These are phyloP conservation scores for Mycena galericulata DNA, from an alignment of 768 basidiomycete species.

Conservation along the genomic window DNA sequence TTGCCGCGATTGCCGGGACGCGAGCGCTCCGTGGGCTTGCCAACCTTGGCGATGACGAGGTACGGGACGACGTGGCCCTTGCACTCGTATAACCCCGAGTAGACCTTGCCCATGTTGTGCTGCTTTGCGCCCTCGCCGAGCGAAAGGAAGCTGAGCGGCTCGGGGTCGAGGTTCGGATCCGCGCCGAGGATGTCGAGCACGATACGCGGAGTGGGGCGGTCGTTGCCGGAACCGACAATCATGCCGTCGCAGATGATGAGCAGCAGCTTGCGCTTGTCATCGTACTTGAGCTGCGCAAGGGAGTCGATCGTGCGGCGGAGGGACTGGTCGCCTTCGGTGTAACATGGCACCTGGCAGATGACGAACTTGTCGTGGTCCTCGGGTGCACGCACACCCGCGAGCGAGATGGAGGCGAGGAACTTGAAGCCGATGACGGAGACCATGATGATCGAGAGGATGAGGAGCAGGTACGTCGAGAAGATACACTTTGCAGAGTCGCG, in stretches of 20 bases:
- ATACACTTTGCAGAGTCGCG: conserved; percentile 92
- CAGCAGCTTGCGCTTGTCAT: conserved; percentile 96
- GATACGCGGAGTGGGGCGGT: conserved; percentile 95
- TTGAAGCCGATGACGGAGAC: conserved; percentile 96
- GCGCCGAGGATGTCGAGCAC: conserved; percentile 97
- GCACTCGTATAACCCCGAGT: conserved; percentile 95
- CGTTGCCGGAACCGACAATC: conserved; percentile 97
- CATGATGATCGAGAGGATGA: conserved; percentile 92
- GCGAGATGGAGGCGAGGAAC: conserved; percentile 91
- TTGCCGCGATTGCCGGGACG: conserved; percentile 98
- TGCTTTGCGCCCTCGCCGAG: conserved; percentile 96
- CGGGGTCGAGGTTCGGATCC: conserved; percentile 92
- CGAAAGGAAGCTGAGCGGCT: conserved; percentile 93
- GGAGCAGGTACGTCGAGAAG: conserved; percentile 92
- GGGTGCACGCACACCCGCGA: conserved; percentile 81
- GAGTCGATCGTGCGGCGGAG: conserved; percentile 93
- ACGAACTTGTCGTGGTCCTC: conserved; percentile 98
- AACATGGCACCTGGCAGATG: conserved; percentile 98
- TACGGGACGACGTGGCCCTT: conserved; percentile 97
- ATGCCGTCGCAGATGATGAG: conserved; percentile 97
- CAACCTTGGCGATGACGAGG: conserved; percentile 91
- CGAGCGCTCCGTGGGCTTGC: conserved; percentile 93
- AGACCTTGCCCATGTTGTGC: conserved; percentile 98
- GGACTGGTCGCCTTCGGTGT: conserved; percentile 94
- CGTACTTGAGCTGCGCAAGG: conserved; percentile 93